Base-by-base conservation (phyloP, 2,329 filamentous ascomycete genomes). In the Neurospora sp. region DNA sequence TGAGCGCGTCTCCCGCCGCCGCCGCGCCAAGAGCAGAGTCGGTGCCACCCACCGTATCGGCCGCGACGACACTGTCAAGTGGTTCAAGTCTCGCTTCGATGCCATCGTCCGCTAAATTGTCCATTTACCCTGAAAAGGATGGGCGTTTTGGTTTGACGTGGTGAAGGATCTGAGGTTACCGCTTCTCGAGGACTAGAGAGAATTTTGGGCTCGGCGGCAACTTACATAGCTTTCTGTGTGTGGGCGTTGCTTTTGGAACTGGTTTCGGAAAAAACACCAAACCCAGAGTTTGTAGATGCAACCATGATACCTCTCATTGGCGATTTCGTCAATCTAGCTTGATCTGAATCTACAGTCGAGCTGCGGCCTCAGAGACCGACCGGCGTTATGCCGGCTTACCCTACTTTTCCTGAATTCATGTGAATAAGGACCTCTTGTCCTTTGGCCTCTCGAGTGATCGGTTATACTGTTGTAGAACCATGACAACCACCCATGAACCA, bases 1-100 rank as follows among this genome's bases (percentile, higher is more conserved):
- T 87, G 94, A 97, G 90, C 94, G 96, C 83, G 93, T 99, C 82
- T 91, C 93, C 83, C 95, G 93, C 88, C 93, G 96, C 82, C 91
- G 95, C 83, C 93, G 95, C 81, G 90, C 87, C 86, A 92, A 96
- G 90, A 87, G 89, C 87, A 88, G 84, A 80, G 91, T 99, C 81
- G 96, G 96, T 81, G 82, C 92, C 81, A 87, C 84, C 84, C 96
- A 99, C 92, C 89, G 90, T 82, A 97, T 99, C 90, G 93, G 89
- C 90, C 91, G 93, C 81, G 85, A 89, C 76, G 96, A 99, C 90
- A 97, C 94, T 80, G 86, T 98, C 86, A 97, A 94, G 88, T 99
- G 96, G 96, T 99, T 89, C 86, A 89, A 89, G 86, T 79, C 82
- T 80, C 90, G 93, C 85, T 97, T 97, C 90, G 93, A 98, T 83